Conservation (phyloP, 768 basidiomycete species). For the Suillus sp. region DNA sequence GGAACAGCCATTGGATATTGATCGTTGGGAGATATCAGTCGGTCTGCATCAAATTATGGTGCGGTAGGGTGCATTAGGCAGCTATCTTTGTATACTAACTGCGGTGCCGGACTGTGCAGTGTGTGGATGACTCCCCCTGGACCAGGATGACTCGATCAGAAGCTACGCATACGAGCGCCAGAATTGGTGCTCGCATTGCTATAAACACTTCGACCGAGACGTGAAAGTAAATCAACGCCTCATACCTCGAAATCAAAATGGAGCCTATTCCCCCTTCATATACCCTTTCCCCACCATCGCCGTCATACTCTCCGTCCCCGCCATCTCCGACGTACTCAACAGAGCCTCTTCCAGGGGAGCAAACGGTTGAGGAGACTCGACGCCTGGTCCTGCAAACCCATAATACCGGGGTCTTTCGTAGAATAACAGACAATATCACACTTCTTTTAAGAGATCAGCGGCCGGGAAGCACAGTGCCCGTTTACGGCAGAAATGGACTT, state of each 20-base stretch:
- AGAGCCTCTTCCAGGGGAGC: conserved; percentile 51
- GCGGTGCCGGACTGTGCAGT: background rate
- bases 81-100: background rate
- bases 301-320: conserved; percentile 47
- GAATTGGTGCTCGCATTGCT: background rate
- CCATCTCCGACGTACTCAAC: conserved; percentile 59
- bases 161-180: background rate
- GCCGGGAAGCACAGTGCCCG: conserved; percentile 25
- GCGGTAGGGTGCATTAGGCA: too few relatives aligned
- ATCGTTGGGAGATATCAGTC: background rate
- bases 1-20: background rate
- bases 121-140: background rate
- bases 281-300: conserved; percentile 39
- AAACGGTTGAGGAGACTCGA: conserved; percentile 48
- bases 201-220: conserved; percentile 4
- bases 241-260: conserved; percentile 4
- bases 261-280: conserved; percentile 9
- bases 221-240: conserved; percentile 5
- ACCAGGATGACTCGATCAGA: conserved; percentile 4
- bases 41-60: background rate
- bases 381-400: conserved; percentile 7
- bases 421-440: conserved; percentile 32
- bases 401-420: conserved; percentile 26
- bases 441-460: conserved; percentile 27
- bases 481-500: conserved; percentile 23